phyloP scores from a whole-genome alignment of 1,139 yeast species.

The Meyerozyma guilliermondii region DNA sequence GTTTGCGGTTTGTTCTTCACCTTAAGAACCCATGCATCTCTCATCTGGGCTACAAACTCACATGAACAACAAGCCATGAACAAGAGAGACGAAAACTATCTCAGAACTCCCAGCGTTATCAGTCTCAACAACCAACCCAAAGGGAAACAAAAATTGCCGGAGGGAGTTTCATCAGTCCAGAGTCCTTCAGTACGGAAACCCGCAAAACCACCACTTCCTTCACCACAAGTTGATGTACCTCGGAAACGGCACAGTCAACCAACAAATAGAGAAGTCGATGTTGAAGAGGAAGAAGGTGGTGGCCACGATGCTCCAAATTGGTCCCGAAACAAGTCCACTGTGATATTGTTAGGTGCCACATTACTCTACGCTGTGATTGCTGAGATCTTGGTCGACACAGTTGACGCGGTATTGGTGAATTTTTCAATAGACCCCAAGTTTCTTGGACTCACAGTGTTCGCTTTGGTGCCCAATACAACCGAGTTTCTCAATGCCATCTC shows the following conservation, averaged over 20 bases:
- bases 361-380: slow-evolving; percentile 88
- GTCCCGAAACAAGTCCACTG: slow-evolving; percentile 81
- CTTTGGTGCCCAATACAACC: slow-evolving; percentile 94
- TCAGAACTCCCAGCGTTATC: slow-evolving; percentile 28
- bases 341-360: slow-evolving; percentile 83
- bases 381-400: slow-evolving; percentile 89
- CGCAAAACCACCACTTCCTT: background rate
- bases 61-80: slow-evolving; percentile 24
- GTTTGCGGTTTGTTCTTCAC: slow-evolving; percentile 92
- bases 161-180: background rate
- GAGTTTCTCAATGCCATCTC: slow-evolving; percentile 96
- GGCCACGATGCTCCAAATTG: slow-evolving; percentile 98
- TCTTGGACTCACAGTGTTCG: slow-evolving; percentile 89
- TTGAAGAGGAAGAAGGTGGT: slow-evolving; percentile 37
- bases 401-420: slow-evolving; percentile 76
- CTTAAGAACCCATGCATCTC: slow-evolving; percentile 89
- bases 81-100: slow-evolving; percentile 18
- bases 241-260: background rate
- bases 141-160: background rate
- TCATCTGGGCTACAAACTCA: slow-evolving; percentile 77
- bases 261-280: slow-evolving; percentile 12
- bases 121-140: slow-evolving; percentile 22
- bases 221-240: background rate
- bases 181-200: background rate
- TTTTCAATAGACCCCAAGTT: slow-evolving; percentile 84